Base-by-base conservation (phyloP, 225 moss, liverwort and hornwort genomes). In the Physcomitrium patens region DNA sequence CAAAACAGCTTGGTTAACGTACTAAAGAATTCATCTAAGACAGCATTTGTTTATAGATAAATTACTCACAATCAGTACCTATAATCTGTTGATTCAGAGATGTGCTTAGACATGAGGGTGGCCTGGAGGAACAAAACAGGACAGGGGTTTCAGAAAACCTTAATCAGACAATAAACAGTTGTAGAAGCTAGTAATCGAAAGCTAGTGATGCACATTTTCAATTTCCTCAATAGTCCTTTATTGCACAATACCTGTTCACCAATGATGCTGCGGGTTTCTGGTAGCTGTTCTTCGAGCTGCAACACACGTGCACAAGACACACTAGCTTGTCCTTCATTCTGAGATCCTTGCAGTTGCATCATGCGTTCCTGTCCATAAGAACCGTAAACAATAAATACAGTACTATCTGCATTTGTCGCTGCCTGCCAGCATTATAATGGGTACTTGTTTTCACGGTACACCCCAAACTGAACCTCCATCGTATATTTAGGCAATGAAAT, bases 261-360 rank as follows among this genome's bases (percentile, higher is more conserved):
- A 23, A 79, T 60, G 71, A 84, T 68, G 63, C 63, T 81, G 71
- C 74, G 64, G 51, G 77, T 65, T 68, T 84, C 81, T 66, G 81
- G 68, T 52, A 87, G 71, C 60, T 87, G 84, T 65, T 84, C 84
- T 82, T 87, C 81, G 20, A 84, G 74, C 71, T 84, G 79, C 68
- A 84, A 64, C 67, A 84, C 81, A 70, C 73, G 78, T 10, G 65
- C 81, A 83, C 73, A 78, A 10, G 76, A 65, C 24, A 71, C 84
- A 44, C 74, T 63, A 71, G 17, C 63, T 70, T 77, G 74, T 60
- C 37, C 77, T 76, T 77, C 82, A 78, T 77, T 91, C 48, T 94
- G 91, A 43, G 31, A 37, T 37, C 78, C 96, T 87, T 96, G 94
- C 67, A 94, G 84, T 69, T 94, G 96, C 75, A 88, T 63, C 91